Percentiles rank a stretch among this genome's conserved stretches.
Conservation (phyloP, 2,329 filamentous ascomycete species). For the Onygena corvina region DNA sequence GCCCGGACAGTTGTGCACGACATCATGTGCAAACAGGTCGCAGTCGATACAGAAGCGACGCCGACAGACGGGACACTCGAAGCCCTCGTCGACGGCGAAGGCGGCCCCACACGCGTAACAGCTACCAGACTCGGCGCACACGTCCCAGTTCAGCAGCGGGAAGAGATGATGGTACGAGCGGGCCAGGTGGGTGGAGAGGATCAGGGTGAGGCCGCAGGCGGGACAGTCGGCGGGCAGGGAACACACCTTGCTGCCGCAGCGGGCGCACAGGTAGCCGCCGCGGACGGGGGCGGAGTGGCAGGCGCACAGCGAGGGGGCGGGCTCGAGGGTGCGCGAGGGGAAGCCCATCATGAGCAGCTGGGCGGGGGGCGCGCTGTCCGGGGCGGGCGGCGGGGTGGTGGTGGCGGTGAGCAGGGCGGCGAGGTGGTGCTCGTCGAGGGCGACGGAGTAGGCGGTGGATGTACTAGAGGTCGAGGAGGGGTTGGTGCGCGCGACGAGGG, state of each 20-base stretch:
- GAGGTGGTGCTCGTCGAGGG: constrained; percentile 76
- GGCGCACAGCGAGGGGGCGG: constrained; percentile 65
- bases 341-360: constrained; percentile 92
- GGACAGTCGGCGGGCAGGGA: constrained; percentile 82
- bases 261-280: constrained; percentile 82
- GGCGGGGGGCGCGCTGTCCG: constrained; percentile 39
- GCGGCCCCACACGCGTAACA: constrained; percentile 67
- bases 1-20: constrained; percentile 90
- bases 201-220: constrained; percentile 78
- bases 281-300: constrained; percentile 74
- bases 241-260: constrained; percentile 83
- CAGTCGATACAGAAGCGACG: constrained; percentile 97
- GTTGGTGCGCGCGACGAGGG: constrained; percentile 81
- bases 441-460: constrained; percentile 80
- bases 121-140: constrained; percentile 47
- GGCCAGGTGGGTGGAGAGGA: constrained; percentile 84
- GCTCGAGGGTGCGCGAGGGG: constrained; percentile 68
- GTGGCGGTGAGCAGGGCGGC: constrained; percentile 76
- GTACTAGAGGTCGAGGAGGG: constrained; percentile 53
- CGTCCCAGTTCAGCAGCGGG: constrained; percentile 76
- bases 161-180: constrained; percentile 91
- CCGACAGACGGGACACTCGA: constrained; percentile 75
- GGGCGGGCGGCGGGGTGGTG: constrained; percentile 79
- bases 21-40: constrained; percentile 87
- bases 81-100: constrained; percentile 79